Evolutionary conservation across 306 rosid genomes (phyloP), one percentile per base, ranked within the genome.

Genomic region (Quercus engelmannii): DNA sequence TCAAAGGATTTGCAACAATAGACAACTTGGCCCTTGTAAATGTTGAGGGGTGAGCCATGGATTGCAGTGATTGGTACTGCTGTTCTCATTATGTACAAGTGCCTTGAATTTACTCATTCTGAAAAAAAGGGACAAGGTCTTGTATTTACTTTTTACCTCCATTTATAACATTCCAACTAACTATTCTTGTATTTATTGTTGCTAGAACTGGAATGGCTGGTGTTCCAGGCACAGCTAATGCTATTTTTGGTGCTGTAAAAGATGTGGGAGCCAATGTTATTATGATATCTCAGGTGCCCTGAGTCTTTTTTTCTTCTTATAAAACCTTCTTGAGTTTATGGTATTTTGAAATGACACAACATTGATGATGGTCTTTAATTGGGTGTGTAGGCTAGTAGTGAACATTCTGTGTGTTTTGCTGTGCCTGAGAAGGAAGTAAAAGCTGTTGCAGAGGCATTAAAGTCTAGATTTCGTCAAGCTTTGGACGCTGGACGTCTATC

Each of bases 241-340:
- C 89, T 78, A 95, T 95, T 80, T 95, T 95, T 89, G 85, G 87
- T 74, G 94, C 91, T 6, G 99, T 93, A 74, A 95, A 95, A 82
- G 97, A 93, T 83, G 99, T 95, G 76, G 99, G 99, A 84, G 99
- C 99, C 71, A 95, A 95, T 90, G 99, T 93, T 87, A 89, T 95
- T 79, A 95, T 95, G 99, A 95, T 95, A 88, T 95, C 99, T 82
- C 99, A 95, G 98, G 99, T 93, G 51, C 81, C 71, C 69, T 52
- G 31, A n/a, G 80, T 52, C 59, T 80, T 41, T 41, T 41, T 41
- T 41, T 41, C 46, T 41, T 41, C 46, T 41, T 41, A 10, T 10
- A 49, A 49, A 49, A 12, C 67, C 72, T 61, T 23, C 68, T 57
- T 71, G 20, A 75, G 52, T 80, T 80, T 78, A 74, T 80, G 35